Conservation (phyloP, 768 basidiomycete genomes). For the Butyriboletus loyo region DNA sequence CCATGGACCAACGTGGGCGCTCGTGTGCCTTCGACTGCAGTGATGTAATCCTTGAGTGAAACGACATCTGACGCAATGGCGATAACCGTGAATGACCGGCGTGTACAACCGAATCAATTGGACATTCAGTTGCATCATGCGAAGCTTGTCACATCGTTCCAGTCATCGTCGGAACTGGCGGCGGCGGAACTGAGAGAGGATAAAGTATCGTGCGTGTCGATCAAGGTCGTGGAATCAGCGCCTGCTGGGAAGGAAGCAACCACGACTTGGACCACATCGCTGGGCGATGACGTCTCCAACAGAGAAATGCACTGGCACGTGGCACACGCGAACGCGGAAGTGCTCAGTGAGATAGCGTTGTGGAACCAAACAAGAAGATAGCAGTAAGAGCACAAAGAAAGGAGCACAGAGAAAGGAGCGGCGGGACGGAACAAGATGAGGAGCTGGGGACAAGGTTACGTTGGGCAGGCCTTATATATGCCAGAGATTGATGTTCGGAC, state of each 20-base stretch:
- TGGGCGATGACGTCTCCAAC: not conserved
- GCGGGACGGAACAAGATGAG: not conserved
- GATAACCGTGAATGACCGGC: not conserved
- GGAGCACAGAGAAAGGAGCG: not conserved
- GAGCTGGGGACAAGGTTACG: not conserved
- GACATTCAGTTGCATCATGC: not conserved
- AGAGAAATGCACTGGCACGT: not conserved
- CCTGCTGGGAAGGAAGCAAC: no score
- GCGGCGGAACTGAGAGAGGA: not conserved
- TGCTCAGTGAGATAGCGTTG: not conserved
- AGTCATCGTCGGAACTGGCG: not conserved
- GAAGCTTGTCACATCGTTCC: not conserved
- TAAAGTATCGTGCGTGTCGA: not conserved
- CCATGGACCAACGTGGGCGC: not conserved
- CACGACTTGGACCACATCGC: not conserved
- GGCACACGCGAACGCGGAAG: not conserved
- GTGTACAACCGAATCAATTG: slow-evolving; percentile 1
- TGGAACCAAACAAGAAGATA: not conserved
- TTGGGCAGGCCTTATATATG: slow-evolving; percentile 4
- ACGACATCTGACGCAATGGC: slow-evolving; percentile 11
- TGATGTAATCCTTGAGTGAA: slow-evolving; percentile 16
- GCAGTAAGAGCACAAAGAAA: not conserved
- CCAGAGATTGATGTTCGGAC: not conserved
- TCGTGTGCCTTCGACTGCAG: slow-evolving; percentile 8
- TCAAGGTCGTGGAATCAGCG: not conserved